Evolutionary conservation across 371 early-diverging fungal species (phyloP).

Genomic region (Saksenaea vasiformis): DNA sequence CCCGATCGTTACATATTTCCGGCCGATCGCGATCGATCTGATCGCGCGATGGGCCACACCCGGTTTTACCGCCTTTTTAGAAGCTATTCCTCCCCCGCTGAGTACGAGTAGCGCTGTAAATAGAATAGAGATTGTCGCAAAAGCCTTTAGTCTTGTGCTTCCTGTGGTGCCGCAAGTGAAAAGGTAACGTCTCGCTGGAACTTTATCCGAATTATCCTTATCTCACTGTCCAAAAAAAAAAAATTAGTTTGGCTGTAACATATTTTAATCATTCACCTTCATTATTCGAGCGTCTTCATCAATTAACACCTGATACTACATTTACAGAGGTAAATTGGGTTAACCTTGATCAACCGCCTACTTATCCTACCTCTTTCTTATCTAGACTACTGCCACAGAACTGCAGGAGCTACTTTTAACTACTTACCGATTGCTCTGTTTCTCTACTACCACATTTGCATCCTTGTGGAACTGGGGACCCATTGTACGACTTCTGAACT

Average conservation of each 20-base stretch:
- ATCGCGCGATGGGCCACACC: slow-evolving; percentile 75
- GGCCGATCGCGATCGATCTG: slow-evolving; percentile 83
- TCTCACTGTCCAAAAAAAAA: no score
- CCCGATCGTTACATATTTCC: slow-evolving; percentile 57
- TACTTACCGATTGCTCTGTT: slow-evolving; percentile 60
- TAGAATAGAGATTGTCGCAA: slow-evolving; percentile 55
- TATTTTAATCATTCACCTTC: slow-evolving; percentile 59
- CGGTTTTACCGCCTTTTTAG: slow-evolving; percentile 48
- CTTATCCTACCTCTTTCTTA: background rate
- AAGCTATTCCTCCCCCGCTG: slow-evolving; percentile 23
- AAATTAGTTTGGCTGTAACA: slow-evolving; percentile 65
- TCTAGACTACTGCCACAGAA: slow-evolving; percentile 18
- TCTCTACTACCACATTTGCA: slow-evolving; percentile 58
- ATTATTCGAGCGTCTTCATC: slow-evolving; percentile 54
- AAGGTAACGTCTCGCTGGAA: slow-evolving; percentile 41
- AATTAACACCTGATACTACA: slow-evolving; percentile 21
- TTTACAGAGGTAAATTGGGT: background rate
- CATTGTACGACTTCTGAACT: slow-evolving; percentile 53
- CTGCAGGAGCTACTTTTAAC: slow-evolving; percentile 58
- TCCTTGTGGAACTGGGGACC: slow-evolving; percentile 70
- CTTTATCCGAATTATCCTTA: background rate
- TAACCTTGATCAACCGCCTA: background rate
- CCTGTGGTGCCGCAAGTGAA: slow-evolving; percentile 77
- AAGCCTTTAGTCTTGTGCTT: slow-evolving; percentile 67
- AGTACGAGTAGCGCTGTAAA: slow-evolving; percentile 36